phyloP scores from a whole-genome alignment of 176 grass and related monocot species.

The Leersia perrieri region DNA sequence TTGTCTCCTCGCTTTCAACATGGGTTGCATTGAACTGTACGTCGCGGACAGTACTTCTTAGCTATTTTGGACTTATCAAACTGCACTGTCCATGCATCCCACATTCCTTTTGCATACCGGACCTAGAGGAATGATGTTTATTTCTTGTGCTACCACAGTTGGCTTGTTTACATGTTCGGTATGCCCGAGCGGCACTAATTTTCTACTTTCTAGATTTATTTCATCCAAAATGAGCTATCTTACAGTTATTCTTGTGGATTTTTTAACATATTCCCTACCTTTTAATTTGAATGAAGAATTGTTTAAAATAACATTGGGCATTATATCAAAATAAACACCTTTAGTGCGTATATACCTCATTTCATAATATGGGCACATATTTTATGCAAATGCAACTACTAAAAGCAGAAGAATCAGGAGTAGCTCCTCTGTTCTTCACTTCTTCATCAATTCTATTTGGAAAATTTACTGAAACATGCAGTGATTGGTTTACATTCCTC shows the following conservation, averaged over 20 bases:
- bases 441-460: background rate
- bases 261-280: background rate
- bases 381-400: background rate
- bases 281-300: background rate
- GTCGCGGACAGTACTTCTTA: background rate
- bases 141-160: background rate
- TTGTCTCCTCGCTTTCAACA: background rate
- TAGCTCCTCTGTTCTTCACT: background rate
- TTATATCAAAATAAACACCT: background rate
- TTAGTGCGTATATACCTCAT: background rate
- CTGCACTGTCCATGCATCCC: background rate
- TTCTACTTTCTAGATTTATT: background rate
- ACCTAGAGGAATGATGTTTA: background rate
- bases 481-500: background rate
- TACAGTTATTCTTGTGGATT: background rate
- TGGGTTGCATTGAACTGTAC: background rate
- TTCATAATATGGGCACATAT: slow-evolving; percentile 2
- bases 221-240: background rate
- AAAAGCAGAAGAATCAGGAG: background rate
- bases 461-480: slow-evolving; percentile 1
- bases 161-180: background rate
- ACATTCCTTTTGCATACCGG: background rate
- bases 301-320: background rate
- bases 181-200: background rate
- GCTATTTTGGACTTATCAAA: background rate